Conservation (phyloP, 441 rosid species). For the Sinapis alba region DNA sequence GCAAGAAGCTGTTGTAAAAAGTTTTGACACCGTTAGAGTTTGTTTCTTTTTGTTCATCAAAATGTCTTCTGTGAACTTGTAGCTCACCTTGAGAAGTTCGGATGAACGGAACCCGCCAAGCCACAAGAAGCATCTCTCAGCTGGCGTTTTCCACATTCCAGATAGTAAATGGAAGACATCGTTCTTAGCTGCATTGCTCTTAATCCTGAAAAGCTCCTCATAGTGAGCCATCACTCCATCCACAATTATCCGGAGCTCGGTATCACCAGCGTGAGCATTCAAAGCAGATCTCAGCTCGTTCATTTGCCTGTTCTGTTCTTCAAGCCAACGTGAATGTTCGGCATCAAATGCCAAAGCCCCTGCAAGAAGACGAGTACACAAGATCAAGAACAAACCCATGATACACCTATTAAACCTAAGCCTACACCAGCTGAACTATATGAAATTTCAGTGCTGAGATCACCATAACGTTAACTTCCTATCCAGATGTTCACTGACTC, state of each 20-base stretch:
- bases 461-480: too few relatives aligned
- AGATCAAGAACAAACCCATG: constrained; percentile 1
- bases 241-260: constrained; percentile 77
- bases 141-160: constrained; percentile 98
- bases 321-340: constrained; percentile 86
- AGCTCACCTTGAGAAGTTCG: constrained; percentile 74
- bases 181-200: constrained; percentile 80
- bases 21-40: constrained; percentile 1
- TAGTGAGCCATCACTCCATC: constrained; percentile 64
- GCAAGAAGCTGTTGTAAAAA: constrained; percentile 58
- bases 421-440: constrained; percentile 9
- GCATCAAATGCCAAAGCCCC: constrained; percentile 92
- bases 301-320: constrained; percentile 72
- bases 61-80: constrained; percentile 2
- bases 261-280: constrained; percentile 83
- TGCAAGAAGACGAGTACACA: constrained; percentile 28
- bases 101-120: constrained; percentile 94
- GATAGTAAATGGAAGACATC: constrained; percentile 93
- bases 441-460: too few relatives aligned
- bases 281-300: constrained; percentile 84
- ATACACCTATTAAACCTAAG: not conserved
- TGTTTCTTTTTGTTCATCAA: not conserved
- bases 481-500: not conserved
- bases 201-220: constrained; percentile 77
- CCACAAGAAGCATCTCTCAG: constrained; percentile 94